Percentiles rank a stretch among this genome's conserved stretches.
These are phyloP conservation scores for Globisporangium irregulare DNA, from an alignment of 352 stramenopile genomes.

Conservation along the genomic window DNA sequence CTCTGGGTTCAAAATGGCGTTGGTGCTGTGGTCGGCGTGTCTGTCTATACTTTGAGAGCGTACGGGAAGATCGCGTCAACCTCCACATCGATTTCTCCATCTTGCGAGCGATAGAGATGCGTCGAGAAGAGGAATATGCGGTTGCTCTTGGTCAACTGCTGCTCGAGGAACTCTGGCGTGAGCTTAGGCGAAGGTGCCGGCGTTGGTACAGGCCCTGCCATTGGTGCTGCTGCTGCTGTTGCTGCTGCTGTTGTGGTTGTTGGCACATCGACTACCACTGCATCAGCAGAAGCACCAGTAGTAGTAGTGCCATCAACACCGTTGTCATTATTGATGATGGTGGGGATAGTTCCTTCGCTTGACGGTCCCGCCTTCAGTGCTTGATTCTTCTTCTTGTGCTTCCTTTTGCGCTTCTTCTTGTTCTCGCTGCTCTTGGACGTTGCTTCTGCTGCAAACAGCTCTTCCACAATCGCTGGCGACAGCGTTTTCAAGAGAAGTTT, in stretches of 20 bases:
- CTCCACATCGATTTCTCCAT: constrained; percentile 12
- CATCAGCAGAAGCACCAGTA: neutral
- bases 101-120: constrained; percentile 13
- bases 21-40: neutral
- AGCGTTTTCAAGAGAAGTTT: constrained; percentile 14
- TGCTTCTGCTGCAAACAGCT: constrained; percentile 4
- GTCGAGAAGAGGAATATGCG: constrained; percentile 20
- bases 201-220: too few species aligned
- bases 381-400: constrained; percentile 12
- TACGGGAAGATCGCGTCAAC: constrained; percentile 21
- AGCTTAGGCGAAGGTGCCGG: neutral
- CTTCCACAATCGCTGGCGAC: constrained; percentile 9
- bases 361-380: neutral
- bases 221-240: too few species aligned
- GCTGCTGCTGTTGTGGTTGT: neutral
- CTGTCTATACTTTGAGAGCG: neutral
- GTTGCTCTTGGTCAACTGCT: constrained; percentile 8
- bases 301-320: neutral
- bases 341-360: neutral
- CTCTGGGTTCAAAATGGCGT: too few species aligned
- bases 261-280: neutral
- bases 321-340: too few species aligned
- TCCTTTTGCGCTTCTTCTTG: constrained; percentile 7
- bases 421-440: neutral
- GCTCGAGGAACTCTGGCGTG: constrained; percentile 14